phyloP scores from a whole-genome alignment of 2,329 filamentous ascomycete species.

The Xylariaceae sp. region DNA sequence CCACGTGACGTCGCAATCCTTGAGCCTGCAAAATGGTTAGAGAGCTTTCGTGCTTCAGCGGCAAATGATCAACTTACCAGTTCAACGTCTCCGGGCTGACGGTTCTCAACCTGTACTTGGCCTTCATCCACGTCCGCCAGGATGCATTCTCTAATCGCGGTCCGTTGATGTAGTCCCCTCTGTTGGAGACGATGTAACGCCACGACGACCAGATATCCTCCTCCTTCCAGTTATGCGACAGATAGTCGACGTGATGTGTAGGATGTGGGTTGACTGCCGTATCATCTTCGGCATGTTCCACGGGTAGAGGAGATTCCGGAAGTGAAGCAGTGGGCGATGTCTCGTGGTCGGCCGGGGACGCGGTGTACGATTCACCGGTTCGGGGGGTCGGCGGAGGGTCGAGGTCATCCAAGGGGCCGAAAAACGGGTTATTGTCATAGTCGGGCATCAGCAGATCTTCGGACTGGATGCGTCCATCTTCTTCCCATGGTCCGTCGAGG shows the following conservation, averaged over 20 bases:
- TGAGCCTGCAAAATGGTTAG: constrained; percentile 58
- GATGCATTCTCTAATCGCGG: constrained; percentile 88
- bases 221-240: constrained; percentile 87
- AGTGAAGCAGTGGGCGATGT: constrained; percentile 43
- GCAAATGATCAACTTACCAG: constrained; percentile 70
- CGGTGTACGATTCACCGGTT: constrained; percentile 41
- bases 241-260: constrained; percentile 87
- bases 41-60: constrained; percentile 5
- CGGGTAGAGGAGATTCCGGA: constrained; percentile 49
- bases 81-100: constrained; percentile 88
- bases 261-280: constrained; percentile 66
- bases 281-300: constrained; percentile 68
- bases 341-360: constrained; percentile 48
- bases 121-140: constrained; percentile 94
- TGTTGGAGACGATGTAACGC: constrained; percentile 81
- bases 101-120: constrained; percentile 78
- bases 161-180: constrained; percentile 71
- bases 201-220: constrained; percentile 98
- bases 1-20: constrained; percentile 97
- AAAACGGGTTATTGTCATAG: constrained; percentile 40
- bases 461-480: constrained; percentile 33
- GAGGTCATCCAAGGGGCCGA: constrained; percentile 37
- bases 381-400: constrained; percentile 44
- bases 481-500: constrained; percentile 49
- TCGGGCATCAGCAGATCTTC: constrained; percentile 40